Percentiles rank a stretch among this genome's conserved stretches.
phyloP scores from a whole-genome alignment of 345 rosid species.

The Murraya koenigii region DNA sequence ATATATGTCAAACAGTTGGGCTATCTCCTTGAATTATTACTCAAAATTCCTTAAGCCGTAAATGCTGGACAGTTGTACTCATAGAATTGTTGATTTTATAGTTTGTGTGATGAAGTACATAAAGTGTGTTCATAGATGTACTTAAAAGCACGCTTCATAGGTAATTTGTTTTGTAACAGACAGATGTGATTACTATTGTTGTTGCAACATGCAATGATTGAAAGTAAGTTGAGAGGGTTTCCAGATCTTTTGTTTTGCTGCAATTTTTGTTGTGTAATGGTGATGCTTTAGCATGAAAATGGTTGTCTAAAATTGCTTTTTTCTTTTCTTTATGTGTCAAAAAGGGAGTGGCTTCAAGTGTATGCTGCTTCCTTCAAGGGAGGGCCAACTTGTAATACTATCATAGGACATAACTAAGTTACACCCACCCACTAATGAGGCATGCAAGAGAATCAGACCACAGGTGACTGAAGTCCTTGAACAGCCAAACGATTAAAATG shows the following conservation, averaged over 20 bases:
- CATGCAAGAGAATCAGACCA: slow-evolving; percentile 17
- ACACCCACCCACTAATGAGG: slow-evolving; percentile 6
- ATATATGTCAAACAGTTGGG: background rate
- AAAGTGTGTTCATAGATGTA: background rate
- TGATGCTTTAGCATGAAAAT: background rate
- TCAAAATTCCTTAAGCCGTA: background rate
- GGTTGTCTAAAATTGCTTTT: slow-evolving; percentile 7
- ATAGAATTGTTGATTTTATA: too few relatives aligned
- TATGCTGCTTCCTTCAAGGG: slow-evolving; percentile 21
- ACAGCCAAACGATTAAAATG: slow-evolving; percentile 1
- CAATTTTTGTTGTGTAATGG: background rate
- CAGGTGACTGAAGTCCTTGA: slow-evolving; percentile 17
- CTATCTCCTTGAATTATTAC: background rate
- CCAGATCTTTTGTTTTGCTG: background rate
- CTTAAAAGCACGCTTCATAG: background rate
- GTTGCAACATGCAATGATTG: background rate
- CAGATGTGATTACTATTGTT: background rate
- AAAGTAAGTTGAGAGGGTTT: background rate
- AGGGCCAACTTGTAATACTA: slow-evolving; percentile 17
- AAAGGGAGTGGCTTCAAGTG: slow-evolving; percentile 31
- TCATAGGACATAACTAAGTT: slow-evolving; percentile 20
- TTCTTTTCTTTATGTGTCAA: slow-evolving; percentile 21
- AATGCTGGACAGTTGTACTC: too few relatives aligned
- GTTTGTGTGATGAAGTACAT: background rate
- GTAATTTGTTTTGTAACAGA: background rate